Evolutionary conservation across 2,329 filamentous ascomycete genomes (phyloP).

Genomic region (Penicillium sp.): DNA sequence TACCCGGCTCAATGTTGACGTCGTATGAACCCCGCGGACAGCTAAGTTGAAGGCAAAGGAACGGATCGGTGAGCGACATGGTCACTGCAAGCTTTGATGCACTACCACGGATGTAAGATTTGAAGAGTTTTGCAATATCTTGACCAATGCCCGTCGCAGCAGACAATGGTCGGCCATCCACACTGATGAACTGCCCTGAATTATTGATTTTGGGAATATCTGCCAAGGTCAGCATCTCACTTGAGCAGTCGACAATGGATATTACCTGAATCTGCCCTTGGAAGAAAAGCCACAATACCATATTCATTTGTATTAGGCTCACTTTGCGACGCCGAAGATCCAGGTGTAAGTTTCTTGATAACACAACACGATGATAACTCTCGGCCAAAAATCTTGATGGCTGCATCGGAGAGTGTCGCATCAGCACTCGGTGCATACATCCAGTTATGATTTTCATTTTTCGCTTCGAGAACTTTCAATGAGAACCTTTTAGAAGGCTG

Average conservation of each 20-base stretch:
- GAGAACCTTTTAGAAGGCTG: constrained; percentile 57
- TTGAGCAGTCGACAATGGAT: neutral
- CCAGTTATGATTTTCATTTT: constrained; percentile 62
- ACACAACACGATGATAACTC: constrained; percentile 54
- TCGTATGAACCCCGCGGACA: constrained; percentile 60
- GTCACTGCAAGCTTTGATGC: constrained; percentile 18
- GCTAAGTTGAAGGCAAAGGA: constrained; percentile 55
- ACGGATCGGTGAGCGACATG: constrained; percentile 50
- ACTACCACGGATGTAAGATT: constrained; percentile 47
- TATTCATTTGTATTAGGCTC: constrained; percentile 32
- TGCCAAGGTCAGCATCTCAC: constrained; percentile 27
- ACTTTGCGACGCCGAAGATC: constrained; percentile 13
- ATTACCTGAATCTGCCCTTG: constrained; percentile 37
- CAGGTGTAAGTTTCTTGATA: constrained; percentile 30
- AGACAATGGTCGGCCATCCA: constrained; percentile 59
- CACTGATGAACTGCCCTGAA: constrained; percentile 52
- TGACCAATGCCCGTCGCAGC: constrained; percentile 52
- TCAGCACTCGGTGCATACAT: constrained; percentile 56
- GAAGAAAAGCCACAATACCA: constrained; percentile 51
- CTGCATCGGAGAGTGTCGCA: constrained; percentile 53
- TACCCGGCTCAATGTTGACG: constrained; percentile 62
- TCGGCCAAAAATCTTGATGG: constrained; percentile 56
- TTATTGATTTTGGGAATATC: constrained; percentile 38
- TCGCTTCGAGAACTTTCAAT: constrained; percentile 56
- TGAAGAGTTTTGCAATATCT: constrained; percentile 53